Conservation (phyloP, 2,329 filamentous ascomycete species). For the Paraconiothyrium sp. region DNA sequence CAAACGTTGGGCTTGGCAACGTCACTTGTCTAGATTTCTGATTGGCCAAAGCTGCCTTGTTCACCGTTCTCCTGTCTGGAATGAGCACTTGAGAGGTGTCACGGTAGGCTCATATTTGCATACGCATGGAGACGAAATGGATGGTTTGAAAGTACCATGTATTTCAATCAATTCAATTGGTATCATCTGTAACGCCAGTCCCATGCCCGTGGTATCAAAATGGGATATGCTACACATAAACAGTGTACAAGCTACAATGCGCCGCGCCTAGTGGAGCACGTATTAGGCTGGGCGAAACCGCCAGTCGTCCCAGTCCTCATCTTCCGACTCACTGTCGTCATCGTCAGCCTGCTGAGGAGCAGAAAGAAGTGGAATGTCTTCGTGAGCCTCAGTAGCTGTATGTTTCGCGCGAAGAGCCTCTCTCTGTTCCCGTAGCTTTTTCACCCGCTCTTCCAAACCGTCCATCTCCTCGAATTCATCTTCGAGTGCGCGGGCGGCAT, state of each 20-base stretch:
- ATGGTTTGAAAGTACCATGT: not conserved
- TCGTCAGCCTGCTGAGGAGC: conserved; percentile 22
- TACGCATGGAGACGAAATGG: not conserved
- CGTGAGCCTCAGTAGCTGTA: conserved; percentile 23
- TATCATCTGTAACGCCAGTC: conserved; percentile 26
- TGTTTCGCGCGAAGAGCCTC: conserved; percentile 51
- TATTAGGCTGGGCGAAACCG: conserved; percentile 46
- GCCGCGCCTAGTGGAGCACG: not conserved
- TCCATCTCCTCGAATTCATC: conserved; percentile 64
- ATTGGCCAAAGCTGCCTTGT: conserved; percentile 15
- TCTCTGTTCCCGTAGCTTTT: conserved; percentile 56
- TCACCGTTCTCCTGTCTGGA: not conserved
- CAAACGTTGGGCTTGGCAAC: conserved; percentile 13
- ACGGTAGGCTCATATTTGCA: not conserved
- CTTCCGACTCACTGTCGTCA: conserved; percentile 49
- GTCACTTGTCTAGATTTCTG: conserved; percentile 11
- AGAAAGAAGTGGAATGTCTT: conserved; percentile 19
- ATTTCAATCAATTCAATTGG: conserved; percentile 16
- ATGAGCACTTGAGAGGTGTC: not conserved
- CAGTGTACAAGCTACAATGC: conserved; percentile 25
- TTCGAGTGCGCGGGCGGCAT: conserved; percentile 55
- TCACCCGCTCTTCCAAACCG: conserved; percentile 56
- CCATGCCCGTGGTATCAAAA: conserved; percentile 32
- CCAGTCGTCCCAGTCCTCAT: conserved; percentile 52
- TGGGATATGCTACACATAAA: conserved; percentile 30